These are phyloP conservation scores for Zarea fungicola DNA, from an alignment of 2,329 filamentous ascomycete species.

Conservation along the genomic window DNA sequence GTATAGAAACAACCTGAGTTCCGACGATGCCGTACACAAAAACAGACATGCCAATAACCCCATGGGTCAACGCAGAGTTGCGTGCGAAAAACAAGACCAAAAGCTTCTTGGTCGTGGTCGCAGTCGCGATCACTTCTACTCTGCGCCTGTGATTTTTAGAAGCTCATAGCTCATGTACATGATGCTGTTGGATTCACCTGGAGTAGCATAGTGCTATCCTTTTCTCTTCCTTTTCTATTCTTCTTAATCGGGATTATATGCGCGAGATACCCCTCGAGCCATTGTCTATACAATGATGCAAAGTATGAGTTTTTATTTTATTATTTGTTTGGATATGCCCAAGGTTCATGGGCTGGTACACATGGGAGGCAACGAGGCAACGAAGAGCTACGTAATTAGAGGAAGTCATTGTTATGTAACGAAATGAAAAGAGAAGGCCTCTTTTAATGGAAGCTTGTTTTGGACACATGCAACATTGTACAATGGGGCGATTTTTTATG, in stretches of 20 bases:
- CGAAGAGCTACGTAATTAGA: neutral
- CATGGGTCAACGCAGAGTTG: too few species aligned
- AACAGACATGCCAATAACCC: neutral
- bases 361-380: neutral
- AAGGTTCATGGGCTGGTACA: neutral
- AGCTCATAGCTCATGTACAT: too few species aligned
- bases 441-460: neutral
- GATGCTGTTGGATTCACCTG: neutral
- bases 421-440: neutral
- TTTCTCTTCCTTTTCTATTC: neutral
- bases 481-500: neutral
- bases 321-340: constrained; percentile 2
- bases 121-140: too few species aligned
- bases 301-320: constrained; percentile 4
- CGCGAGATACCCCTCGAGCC: constrained; percentile 12
- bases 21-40: too few species aligned
- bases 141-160: too few species aligned
- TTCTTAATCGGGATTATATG: constrained; percentile 7
- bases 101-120: too few species aligned
- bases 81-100: too few species aligned
- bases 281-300: constrained; percentile 3
- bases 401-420: neutral
- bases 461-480: too few species aligned
- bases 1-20: constrained; percentile 10
- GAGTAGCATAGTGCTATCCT: neutral